These are phyloP conservation scores for Colletotrichum higginsianum DNA, from an alignment of 2,329 filamentous ascomycete species.

Conservation along the genomic window DNA sequence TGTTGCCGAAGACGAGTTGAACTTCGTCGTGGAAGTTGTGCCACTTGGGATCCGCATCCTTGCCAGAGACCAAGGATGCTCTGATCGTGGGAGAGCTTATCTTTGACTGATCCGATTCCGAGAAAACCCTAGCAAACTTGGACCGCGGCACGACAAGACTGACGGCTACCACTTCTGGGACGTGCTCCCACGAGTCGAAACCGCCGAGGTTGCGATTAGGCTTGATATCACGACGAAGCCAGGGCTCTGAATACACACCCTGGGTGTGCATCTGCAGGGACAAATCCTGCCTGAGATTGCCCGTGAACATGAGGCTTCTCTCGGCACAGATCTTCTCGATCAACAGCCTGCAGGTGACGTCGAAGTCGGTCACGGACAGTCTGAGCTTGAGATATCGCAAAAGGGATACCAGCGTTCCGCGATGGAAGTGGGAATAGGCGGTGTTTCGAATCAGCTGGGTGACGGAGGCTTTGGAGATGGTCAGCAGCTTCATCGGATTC, in stretches of 20 bases:
- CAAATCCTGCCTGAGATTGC: conserved; percentile 54
- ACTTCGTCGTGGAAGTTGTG: conserved; percentile 56
- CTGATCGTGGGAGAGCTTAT: conserved; percentile 49
- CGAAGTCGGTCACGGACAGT: conserved; percentile 53
- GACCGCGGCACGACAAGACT: conserved; percentile 54
- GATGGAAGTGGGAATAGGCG: conserved; percentile 53
- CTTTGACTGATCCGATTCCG: conserved; percentile 38
- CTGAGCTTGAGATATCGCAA: conserved; percentile 54
- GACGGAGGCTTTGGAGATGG: conserved; percentile 28
- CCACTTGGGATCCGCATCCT: conserved; percentile 47
- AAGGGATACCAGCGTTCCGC: conserved; percentile 57
- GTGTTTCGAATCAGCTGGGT: conserved; percentile 30
- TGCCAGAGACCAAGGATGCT: conserved; percentile 49
- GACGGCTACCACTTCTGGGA: conserved; percentile 55
- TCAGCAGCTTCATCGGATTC: conserved; percentile 45
- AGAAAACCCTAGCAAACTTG: conserved; percentile 48
- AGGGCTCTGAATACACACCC: conserved; percentile 51
- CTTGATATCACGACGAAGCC: conserved; percentile 46
- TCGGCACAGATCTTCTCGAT: conserved; percentile 52
- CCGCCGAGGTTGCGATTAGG: conserved; percentile 44
- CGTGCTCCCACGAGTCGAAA: conserved; percentile 55
- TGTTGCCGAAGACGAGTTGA: conserved; percentile 59
- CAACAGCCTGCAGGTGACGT: conserved; percentile 48
- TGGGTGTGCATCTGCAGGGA: conserved; percentile 54
- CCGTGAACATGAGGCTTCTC: conserved; percentile 48